These are phyloP conservation scores for Posidonia australis DNA, from an alignment of 106 monocot genomes.

Conservation along the genomic window DNA sequence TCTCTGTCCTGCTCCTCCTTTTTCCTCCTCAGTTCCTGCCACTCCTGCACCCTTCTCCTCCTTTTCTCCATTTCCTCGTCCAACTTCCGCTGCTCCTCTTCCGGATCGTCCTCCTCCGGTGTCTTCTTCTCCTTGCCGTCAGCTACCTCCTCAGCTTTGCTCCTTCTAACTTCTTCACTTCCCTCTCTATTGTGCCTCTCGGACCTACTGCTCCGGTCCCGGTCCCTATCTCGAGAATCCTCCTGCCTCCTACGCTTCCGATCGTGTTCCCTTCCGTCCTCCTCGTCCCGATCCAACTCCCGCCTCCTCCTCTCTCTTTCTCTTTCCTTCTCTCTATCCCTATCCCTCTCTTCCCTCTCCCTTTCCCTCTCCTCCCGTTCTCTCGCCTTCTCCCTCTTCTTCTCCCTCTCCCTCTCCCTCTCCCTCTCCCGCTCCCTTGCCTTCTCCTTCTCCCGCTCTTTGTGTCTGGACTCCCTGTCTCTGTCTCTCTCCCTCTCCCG, in stretches of 20 bases:
- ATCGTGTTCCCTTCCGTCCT: conserved; percentile 11
- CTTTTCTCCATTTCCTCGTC: conserved; percentile 94
- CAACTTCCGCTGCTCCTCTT: conserved; percentile 78
- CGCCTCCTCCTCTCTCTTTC: not conserved
- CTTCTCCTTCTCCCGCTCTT: conserved; percentile 13
- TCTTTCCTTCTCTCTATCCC: conserved; percentile 8
- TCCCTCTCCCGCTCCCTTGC: conserved; percentile 15
- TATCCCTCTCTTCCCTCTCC: conserved; percentile 15
- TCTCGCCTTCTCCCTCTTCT: conserved; percentile 6
- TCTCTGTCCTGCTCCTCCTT: conserved; percentile 40
- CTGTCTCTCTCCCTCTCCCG: conserved; percentile 1
- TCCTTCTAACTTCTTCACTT: conserved; percentile 20
- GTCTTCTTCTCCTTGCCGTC: conserved; percentile 25
- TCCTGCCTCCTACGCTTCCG: conserved; percentile 24
- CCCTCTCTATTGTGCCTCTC: conserved; percentile 33
- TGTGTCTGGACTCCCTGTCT: conserved; percentile 2
- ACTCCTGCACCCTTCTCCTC: conserved; percentile 72
- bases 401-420: conserved; percentile 15
- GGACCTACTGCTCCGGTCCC: conserved; percentile 20
- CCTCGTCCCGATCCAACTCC: conserved; percentile 3
- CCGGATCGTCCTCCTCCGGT: conserved; percentile 51
- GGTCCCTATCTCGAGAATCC: conserved; percentile 15
- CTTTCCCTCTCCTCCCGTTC: conserved; percentile 6
- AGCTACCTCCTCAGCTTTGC: conserved; percentile 17
- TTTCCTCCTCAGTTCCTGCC: conserved; percentile 77